A percentile compares a stretch with the other conserved stretches of the same genome.
phyloP scores from a whole-genome alignment of 164 flowering plant species.

The Magnolia kwangsiensis region DNA sequence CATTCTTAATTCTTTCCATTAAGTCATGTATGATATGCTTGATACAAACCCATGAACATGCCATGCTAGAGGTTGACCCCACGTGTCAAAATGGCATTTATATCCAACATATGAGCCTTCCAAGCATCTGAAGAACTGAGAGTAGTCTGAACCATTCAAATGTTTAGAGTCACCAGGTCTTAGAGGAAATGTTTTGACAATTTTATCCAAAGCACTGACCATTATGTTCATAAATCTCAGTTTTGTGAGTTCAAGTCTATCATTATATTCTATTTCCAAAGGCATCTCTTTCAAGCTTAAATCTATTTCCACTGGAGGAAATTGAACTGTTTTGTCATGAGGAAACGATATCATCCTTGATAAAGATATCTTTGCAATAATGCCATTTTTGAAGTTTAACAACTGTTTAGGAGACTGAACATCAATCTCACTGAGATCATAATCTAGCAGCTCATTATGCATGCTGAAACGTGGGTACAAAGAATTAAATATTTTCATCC shows the following conservation, averaged over 20 bases:
- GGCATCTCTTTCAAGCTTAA: conserved; percentile 18
- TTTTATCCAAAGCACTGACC: conserved; percentile 46
- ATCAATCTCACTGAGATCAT: conserved; percentile 34
- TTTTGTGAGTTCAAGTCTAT: conserved; percentile 23
- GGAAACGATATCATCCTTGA: conserved; percentile 57
- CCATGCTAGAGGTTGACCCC: no score
- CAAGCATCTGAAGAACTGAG: conserved; percentile 43
- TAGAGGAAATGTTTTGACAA: conserved; percentile 47
- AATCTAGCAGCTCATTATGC: conserved; percentile 43
- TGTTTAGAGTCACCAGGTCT: conserved; percentile 19
- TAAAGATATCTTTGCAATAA: conserved; percentile 55
- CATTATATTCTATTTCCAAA: conserved; percentile 14
- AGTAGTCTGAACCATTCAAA: conserved; percentile 15
- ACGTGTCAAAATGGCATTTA: no score
- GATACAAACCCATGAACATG: no score
- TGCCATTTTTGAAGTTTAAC: conserved; percentile 42
- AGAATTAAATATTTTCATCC: conserved; percentile 54
- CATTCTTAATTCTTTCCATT: no score
- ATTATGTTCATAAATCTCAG: conserved; percentile 40
- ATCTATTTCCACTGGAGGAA: conserved; percentile 22
- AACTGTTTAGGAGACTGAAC: conserved; percentile 33
- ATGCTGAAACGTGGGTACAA: conserved; percentile 30
- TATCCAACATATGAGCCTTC: no score
- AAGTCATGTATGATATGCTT: no score
- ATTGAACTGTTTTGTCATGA: conserved; percentile 15